Base-by-base conservation (phyloP, 1,139 yeast genomes). In the Hansenula lynferdii region DNA sequence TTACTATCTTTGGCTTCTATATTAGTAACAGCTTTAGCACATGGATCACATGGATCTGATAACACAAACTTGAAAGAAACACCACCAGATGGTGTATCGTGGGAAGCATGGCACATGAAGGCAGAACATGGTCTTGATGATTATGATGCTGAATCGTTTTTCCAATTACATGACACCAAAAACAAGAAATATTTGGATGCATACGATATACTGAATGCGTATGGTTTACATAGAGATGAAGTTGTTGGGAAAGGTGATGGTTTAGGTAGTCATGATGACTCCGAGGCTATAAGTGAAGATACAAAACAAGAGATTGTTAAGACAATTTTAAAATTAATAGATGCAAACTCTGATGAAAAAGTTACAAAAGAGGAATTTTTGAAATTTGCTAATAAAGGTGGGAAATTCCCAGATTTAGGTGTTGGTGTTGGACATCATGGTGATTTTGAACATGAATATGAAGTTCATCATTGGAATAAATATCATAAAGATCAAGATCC, bases 361-460 rank as follows among this genome's bases (percentile, higher is more conserved):
- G 70, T 90, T 12, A 65, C 80, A 10, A 61, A 76, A 38, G 79
- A 79, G 15, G 97, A 89, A 56, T 92, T 90, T 82, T 55, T 77
- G 35, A 62, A 64, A n/a, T 90, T 75, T 61, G 70, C 75, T 8
- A 60, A 61, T 3, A 62, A 61, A 8, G 95, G 95, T 6, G 83
- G 85, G 2, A 76, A 75, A 47, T 73, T 92, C 55, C 97, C 97
- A 1, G 97, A 92, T 60, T 79, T 89, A 58, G 96, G 96, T 8
- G 80, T 82, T 45, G 97, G 97, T 17, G 92, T 86, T n/a, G 97
- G 98, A 15, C 97, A 90, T 57, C 97, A 90, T 62, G 83, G 90
- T 36, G 96, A 87, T 62, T 92, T 89, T 55, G 98, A 92, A 61
- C 75, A 77, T 49, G 97, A 90, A 57, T 90, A 89, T 56, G 97